Base-by-base conservation (phyloP, 805 yeast species). In the Wickerhamiella kazuoi region DNA sequence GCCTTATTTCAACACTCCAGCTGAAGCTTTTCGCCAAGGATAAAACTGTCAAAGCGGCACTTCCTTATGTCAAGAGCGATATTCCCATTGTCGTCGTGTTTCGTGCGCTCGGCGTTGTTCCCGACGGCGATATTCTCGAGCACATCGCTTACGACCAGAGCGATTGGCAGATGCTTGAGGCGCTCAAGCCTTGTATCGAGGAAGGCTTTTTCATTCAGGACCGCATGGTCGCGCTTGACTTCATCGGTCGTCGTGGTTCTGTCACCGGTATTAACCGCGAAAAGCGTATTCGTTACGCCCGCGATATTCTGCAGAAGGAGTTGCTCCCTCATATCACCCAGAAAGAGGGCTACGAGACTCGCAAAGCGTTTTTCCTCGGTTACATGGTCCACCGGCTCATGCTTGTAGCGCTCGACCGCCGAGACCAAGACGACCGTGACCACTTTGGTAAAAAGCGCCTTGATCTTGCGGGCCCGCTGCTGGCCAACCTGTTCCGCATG, bases 151-250 rank as follows among this genome's bases (percentile, higher is more conserved):
- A 87, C 61, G 99, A 90, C 61, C 84, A 83, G 44, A 80, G 78
- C 49, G 99, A 90, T 65, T 87, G 97, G 96, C 98, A 90, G 63
- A 90, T 90, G 98, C 71, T 90, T 60, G 99, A 90, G 63, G 83
- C 90, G 90, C 69, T 90, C 55, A 93, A 90, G 60, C 98, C 99
- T 5, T 90, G 97, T 72, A 93, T 90, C 45, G 99, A 90, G 61
- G 98, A 93, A 65, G 98, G 96, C 39, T 93, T 90, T 61, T 90
- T 90, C 39, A 86, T 90, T 48, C 98, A 90, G 65, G 96, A 93
- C 56, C 77, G 94, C 55, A 97, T 90, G 64, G 94, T 93, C 38
- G 98, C 98, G 1, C 72, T 90, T 46, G 98, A 90, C 66, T 90
- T 77, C 61, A 90, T 90, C 54, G 99, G 98, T 50, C 81, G 97